phyloP scores from a whole-genome alignment of 1,284 basidiomycete genomes.

The Pseudozyma flocculosa region DNA sequence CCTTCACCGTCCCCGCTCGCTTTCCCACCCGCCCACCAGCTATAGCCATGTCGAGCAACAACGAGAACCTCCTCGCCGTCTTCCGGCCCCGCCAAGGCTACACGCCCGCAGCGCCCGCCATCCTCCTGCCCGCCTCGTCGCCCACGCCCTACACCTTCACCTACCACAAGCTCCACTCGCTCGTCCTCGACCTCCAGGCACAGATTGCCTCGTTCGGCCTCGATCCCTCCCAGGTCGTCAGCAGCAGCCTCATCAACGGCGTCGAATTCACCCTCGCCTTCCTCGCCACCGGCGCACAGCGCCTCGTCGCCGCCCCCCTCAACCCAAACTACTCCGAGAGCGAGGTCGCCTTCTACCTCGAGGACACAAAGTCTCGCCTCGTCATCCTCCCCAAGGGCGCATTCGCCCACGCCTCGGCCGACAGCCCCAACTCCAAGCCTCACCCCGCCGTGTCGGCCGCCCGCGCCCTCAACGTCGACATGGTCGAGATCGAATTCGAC shows the following conservation, averaged over 20 bases:
- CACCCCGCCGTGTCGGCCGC: constrained; percentile 43
- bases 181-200: constrained; percentile 39
- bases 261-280: constrained; percentile 60
- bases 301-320: constrained; percentile 60
- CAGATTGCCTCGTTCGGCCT: constrained; percentile 44
- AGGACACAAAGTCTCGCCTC: constrained; percentile 57
- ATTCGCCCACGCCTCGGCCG: constrained; percentile 14
- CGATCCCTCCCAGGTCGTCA: constrained; percentile 38
- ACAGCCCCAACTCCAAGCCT: background rate
- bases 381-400: constrained; percentile 53
- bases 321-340: constrained; percentile 60
- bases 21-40: no score
- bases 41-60: background rate
- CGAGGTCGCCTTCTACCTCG: constrained; percentile 59
- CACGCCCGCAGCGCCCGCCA: constrained; percentile 26
- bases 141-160: constrained; percentile 34
- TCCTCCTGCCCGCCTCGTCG: constrained; percentile 43
- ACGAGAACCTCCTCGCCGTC: constrained; percentile 34
- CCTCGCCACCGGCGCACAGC: constrained; percentile 54
- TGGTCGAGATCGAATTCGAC: constrained; percentile 55
- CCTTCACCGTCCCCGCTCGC: no score
- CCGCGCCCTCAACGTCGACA: constrained; percentile 35
- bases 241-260: constrained; percentile 57
- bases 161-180: constrained; percentile 33
- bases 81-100: constrained; percentile 30